Conservation (phyloP, 495 filamentous ascomycete genomes). For the Neurospora discreta region DNA sequence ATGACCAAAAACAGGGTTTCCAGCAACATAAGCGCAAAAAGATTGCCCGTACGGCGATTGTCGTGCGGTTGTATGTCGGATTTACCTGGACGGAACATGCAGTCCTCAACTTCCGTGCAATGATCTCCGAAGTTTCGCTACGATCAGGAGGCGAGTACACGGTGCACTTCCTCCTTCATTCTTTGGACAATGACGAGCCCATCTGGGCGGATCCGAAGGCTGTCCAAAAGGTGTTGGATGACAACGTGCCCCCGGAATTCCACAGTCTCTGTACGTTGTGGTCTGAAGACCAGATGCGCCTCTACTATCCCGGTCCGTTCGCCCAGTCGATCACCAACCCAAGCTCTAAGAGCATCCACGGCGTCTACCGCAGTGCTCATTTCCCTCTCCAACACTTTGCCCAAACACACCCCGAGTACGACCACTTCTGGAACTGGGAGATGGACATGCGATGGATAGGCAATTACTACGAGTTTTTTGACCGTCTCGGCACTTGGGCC, state of each 20-base stretch:
- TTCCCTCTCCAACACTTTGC: constrained; percentile 91
- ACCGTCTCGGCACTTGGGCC: constrained; percentile 62
- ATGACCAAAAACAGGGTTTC: neutral
- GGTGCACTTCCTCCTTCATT: constrained; percentile 70
- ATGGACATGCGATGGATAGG: constrained; percentile 91
- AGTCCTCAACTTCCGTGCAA: constrained; percentile 60
- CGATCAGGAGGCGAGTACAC: constrained; percentile 68
- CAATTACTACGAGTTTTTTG: constrained; percentile 88
- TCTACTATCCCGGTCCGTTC: constrained; percentile 68
- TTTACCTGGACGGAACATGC: constrained; percentile 60
- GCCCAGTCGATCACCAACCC: constrained; percentile 54
- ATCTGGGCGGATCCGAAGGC: constrained; percentile 51
- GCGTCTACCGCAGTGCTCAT: constrained; percentile 80
- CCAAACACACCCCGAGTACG: constrained; percentile 80
- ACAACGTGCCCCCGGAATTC: constrained; percentile 80
- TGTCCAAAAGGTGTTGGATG: constrained; percentile 48
- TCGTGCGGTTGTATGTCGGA: constrained; percentile 61
- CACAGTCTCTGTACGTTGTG: constrained; percentile 77
- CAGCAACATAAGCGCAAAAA: constrained; percentile 19
- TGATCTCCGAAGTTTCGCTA: constrained; percentile 66
- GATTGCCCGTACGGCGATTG: constrained; percentile 53
- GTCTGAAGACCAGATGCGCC: constrained; percentile 85
- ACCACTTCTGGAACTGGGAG: constrained; percentile 97
- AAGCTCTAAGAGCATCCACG: constrained; percentile 58
- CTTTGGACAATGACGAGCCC: constrained; percentile 52